Evolutionary conservation across 352 stramenopile genomes (phyloP), one percentile per base, ranked within the genome.

Genomic region (Peronosclerospora sorghi): DNA sequence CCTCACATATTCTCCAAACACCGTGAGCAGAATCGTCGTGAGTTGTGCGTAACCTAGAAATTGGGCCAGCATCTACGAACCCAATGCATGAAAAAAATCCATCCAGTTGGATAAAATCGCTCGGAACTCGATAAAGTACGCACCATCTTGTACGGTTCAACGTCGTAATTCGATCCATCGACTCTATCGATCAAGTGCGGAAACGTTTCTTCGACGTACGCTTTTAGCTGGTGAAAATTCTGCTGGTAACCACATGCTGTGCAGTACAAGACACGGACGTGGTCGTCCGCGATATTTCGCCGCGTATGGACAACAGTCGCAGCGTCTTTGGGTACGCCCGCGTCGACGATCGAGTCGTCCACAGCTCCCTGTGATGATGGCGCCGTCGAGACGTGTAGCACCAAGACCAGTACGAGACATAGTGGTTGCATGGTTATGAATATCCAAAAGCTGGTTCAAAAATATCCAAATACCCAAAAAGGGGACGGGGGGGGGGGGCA

Each of bases 161-260:
- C 65, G n/a, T 67, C 63, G 40, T 77, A 83, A 45, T 83, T 86
- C 2, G 35, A 53, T 37, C 77, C 73, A 20, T 72, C 56, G 14
- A 90, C 54, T 56, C 68, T 73, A 43, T 79, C 77, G 8, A 68
- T 50, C 24, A 90, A 56, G 41, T 86, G 74, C 1, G 77, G 77
- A 44, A 85, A 87, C 27, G 68, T 79, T 30, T 86, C 62, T 55
- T 85, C 77, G 34, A 90, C 36, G 43, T 67, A 72, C 32, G 57
- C 63, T 48, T 77, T 78, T 23, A 87, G 62, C 48, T 90, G 65
- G 14, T 59, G 29, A 45, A 83, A 90, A 60, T 86, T 90, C 43
- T 87, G 72, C 50, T 73, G 57, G 62, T 83, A 90, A 43, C 78
- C 78, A 51, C 78, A 90, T 38, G 78, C 70, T 32, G 73, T 75